A percentile compares a stretch with the other conserved stretches of the same genome.
These are phyloP conservation scores for Cladosporium sphaerospermum DNA, from an alignment of 2,329 filamentous ascomycete species.

Conservation along the genomic window DNA sequence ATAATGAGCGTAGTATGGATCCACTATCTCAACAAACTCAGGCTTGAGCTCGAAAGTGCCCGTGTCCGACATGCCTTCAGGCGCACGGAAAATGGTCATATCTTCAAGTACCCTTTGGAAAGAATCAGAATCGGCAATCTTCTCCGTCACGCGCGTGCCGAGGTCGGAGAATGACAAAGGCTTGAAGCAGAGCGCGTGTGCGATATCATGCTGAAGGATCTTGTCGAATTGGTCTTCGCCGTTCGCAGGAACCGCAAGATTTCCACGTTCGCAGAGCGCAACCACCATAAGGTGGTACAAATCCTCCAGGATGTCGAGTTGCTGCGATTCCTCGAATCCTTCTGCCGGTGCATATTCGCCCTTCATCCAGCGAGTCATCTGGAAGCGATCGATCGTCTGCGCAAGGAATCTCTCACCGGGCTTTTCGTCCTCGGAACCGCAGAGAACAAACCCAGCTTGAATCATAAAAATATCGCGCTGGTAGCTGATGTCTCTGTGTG, in stretches of 20 bases:
- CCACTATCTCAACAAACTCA: constrained; percentile 78
- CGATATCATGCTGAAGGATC: constrained; percentile 80
- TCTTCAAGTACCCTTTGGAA: constrained; percentile 79
- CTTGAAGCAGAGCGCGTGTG: constrained; percentile 92
- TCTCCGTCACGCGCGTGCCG: constrained; percentile 76
- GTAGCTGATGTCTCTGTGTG: constrained; percentile 84
- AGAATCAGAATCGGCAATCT: constrained; percentile 80
- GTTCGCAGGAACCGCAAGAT: constrained; percentile 59
- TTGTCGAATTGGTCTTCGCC: constrained; percentile 52
- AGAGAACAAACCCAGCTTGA: constrained; percentile 83
- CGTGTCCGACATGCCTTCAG: constrained; percentile 85
- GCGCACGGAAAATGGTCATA: constrained; percentile 82
- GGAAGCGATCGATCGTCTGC: constrained; percentile 86
- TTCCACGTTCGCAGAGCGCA: constrained; percentile 79
- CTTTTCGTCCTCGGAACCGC: constrained; percentile 60
- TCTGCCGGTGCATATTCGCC: constrained; percentile 69
- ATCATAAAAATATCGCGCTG: constrained; percentile 92
- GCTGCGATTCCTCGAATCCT: constrained; percentile 78
- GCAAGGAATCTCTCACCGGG: constrained; percentile 59
- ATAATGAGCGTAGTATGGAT: constrained; percentile 94
- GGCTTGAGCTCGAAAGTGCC: constrained; percentile 90
- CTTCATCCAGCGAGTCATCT: constrained; percentile 79
- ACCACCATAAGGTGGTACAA: constrained; percentile 92
- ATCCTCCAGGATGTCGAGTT: constrained; percentile 90
- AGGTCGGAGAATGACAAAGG: constrained; percentile 93